Base-by-base conservation (phyloP, 2,329 filamentous ascomycete genomes). In the Stachybotrys echinatus region DNA sequence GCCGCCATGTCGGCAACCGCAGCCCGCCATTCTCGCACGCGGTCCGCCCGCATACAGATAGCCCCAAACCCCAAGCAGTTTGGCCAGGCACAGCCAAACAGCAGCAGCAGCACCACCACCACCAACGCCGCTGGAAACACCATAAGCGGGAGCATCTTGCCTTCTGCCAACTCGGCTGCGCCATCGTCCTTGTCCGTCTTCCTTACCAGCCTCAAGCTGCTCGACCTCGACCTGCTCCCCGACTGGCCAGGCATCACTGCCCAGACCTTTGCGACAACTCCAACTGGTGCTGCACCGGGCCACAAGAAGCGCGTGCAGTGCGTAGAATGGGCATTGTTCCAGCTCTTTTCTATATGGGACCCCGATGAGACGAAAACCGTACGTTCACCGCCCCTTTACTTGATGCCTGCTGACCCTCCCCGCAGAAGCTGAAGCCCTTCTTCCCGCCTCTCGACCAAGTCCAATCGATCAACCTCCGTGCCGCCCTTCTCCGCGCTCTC, bases 301-400 rank as follows among this genome's bases (percentile, higher is more conserved):
- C 87, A 92, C 67, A 94, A 92, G 70, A 87, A 86, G 66, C 83
- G 92, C 48, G 84, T 95, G 37, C 84, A 88, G 58, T 83, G 83
- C 52, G 83, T 92, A 37, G 94, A 99, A 73, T 97, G 92, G 90
- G 83, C 87, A 1, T 74, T 97, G n/a, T 96, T 88, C 67, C 85
- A 89, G 47, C 78, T 99, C 14, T 96, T 96, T 66, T 76, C 80
- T 37, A 72, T 95, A 3, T 96, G 90, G 87, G 88, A 96, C 62
- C 80, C 82, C 0, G 80, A 86, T 12, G 87, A 89, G 59, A 81
- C 91, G 18, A 79, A 81, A 54, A 85, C 86, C 72, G 89, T 90
- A 75, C 39, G 73, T 60, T 18, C 45, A 12, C 27, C 27, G 27
- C 27, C 12, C 46, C 51, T 3, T 37, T 2, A 3, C 12, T 3